Evolutionary conservation across 2,329 filamentous ascomycete species (phyloP), one percentile per base, ranked within the genome.

Genomic region (Phyllosticta capitalensis): DNA sequence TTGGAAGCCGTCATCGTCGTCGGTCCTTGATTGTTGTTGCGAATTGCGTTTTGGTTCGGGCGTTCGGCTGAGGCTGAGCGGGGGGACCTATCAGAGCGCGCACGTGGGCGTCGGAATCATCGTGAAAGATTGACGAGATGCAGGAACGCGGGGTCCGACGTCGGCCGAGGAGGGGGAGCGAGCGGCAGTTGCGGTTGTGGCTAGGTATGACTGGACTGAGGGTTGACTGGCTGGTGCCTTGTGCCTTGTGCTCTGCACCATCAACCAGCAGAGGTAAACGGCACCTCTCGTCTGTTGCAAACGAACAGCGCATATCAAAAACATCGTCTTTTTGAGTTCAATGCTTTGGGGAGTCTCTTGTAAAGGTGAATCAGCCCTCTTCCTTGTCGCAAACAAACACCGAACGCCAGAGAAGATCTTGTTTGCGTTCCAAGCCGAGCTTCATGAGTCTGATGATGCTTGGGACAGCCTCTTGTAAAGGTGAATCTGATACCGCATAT

Each of bases 401-500:
- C n/a, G 38, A 17, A 45, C 3, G 24, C 24, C 24, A 26, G n/a
- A n/a, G n/a, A n/a, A n/a, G 24, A 7, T 26, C 24, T 26, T 26
- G 3, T 45, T 6, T n/a, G 5, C n/a, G 38, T n/a, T 45, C 17
- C 3, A 19, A 5, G 14, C 14, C 6, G 38, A 2, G n/a, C 14
- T 45, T 45, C 38, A 45, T 7, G 14, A 7, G 17, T 5, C 14
- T 4, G 5, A 6, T 6, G 33, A 22, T 10, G n/a, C 22, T 33
- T 22, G 52, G 4, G 54, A 49, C 5, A 53, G 9, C 21, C 66
- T 56, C 20, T 59, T 63, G 58, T 96, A 97, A 17, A 96, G 70
- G 76, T 96, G 91, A 66, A 96, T 79, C 73, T 97, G 92, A 73
- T 92, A 96, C 53, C 92, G 84, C 92, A 96, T 96, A 70, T 96